These are phyloP conservation scores for Westerdykella aurantiaca DNA, from an alignment of 2,329 filamentous ascomycete genomes.

Conservation along the genomic window DNA sequence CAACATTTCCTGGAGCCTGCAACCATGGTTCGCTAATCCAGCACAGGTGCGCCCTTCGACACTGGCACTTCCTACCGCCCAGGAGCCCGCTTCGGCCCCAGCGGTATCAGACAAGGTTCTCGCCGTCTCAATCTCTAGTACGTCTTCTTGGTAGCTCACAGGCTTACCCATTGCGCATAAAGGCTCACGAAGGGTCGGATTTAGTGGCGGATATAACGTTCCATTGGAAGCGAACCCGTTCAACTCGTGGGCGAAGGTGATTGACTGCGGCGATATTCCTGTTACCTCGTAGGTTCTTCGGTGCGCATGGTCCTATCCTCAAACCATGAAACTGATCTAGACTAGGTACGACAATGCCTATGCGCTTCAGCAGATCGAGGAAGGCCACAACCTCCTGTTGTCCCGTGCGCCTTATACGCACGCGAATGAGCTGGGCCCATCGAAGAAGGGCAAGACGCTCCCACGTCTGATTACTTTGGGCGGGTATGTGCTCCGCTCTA, in stretches of 20 bases:
- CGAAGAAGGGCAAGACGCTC: slow-evolving; percentile 67
- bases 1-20: not conserved
- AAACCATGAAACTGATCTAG: not conserved
- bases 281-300: slow-evolving; percentile 64
- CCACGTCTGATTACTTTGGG: slow-evolving; percentile 74
- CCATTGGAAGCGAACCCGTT: slow-evolving; percentile 75
- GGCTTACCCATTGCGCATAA: slow-evolving; percentile 34
- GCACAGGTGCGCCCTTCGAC: slow-evolving; percentile 70
- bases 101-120: slow-evolving; percentile 79
- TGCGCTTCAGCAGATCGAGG: slow-evolving; percentile 77
- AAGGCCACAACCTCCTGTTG: slow-evolving; percentile 72
- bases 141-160: slow-evolving; percentile 38
- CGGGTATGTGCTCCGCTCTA: slow-evolving; percentile 6
- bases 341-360: slow-evolving; percentile 72
- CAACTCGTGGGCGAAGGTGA: slow-evolving; percentile 70
- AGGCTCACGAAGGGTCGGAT: slow-evolving; percentile 48
- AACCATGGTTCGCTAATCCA: not conserved
- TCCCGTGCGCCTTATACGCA: slow-evolving; percentile 65
- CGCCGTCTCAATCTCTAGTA: slow-evolving; percentile 83
- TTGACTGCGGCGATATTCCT: slow-evolving; percentile 80
- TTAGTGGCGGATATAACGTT: slow-evolving; percentile 81
- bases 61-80: slow-evolving; percentile 81
- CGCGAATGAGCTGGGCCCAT: slow-evolving; percentile 60
- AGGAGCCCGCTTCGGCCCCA: slow-evolving; percentile 77
- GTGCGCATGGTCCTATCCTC: not conserved